These are phyloP conservation scores for Zea mays DNA, from an alignment of 176 grass and related monocot species.

Conservation along the genomic window DNA sequence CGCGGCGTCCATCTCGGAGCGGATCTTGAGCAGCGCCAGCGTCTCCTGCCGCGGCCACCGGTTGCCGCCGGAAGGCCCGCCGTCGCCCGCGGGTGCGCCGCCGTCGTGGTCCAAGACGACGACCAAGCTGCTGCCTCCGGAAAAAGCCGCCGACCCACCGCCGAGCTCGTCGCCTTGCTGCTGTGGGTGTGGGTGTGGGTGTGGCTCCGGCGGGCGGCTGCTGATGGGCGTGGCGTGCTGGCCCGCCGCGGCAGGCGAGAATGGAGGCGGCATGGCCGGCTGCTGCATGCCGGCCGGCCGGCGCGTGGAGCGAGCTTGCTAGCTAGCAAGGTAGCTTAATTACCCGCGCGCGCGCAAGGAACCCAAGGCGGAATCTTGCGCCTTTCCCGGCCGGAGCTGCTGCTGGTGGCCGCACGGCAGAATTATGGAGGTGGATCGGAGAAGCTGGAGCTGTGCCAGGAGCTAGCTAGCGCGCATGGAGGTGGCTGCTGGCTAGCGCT, in stretches of 20 bases:
- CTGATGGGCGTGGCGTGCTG: constrained; percentile 52
- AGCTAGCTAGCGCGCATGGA: neutral
- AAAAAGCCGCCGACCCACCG: constrained; percentile 2
- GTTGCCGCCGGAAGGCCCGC: constrained; percentile 45
- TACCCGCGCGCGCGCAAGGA: neutral
- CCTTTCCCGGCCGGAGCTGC: neutral
- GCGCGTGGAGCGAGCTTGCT: neutral
- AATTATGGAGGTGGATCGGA: neutral
- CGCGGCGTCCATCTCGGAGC: constrained; percentile 68
- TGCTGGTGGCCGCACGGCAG: neutral
- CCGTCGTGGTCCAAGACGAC: constrained; percentile 29
- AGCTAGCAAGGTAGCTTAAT: too few relatives aligned
- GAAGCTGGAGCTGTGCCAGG: neutral
- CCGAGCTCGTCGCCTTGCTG: constrained; percentile 44
- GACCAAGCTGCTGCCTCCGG: constrained; percentile 38
- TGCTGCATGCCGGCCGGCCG: constrained; percentile 43
- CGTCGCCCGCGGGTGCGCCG: neutral
- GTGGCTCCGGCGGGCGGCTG: constrained; percentile 41
- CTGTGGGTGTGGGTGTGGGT: neutral
- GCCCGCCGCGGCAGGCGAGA: constrained; percentile 33
- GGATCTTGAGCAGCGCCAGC: constrained; percentile 80
- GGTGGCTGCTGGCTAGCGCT: neutral
- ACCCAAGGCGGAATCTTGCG: neutral
- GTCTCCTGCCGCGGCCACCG: constrained; percentile 90
- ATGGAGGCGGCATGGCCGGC: constrained; percentile 61